These are phyloP conservation scores for Lipomyces lipofer DNA, from an alignment of 805 yeast species.

Conservation along the genomic window DNA sequence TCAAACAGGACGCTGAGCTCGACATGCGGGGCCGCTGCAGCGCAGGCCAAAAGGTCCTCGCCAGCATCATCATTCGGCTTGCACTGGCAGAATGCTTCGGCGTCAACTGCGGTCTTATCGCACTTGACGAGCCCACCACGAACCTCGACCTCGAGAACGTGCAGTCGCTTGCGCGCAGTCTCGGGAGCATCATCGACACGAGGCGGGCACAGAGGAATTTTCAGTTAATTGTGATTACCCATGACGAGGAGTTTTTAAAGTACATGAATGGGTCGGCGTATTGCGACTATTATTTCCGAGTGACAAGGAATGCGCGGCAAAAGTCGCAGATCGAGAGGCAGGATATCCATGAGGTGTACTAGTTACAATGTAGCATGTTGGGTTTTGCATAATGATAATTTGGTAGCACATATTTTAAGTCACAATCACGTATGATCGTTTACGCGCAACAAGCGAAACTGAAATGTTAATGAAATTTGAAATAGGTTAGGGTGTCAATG, in stretches of 20 bases:
- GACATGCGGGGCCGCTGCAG: constrained; percentile 99
- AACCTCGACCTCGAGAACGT: constrained; percentile 88
- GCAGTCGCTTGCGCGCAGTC: constrained; percentile 79
- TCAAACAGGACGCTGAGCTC: constrained; percentile 82
- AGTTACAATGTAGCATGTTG: background rate
- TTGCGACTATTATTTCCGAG: constrained; percentile 82
- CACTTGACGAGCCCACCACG: constrained; percentile 97
- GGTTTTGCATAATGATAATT: too few species aligned
- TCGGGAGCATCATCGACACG: constrained; percentile 70
- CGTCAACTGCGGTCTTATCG: constrained; percentile 89
- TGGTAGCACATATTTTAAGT: too few species aligned
- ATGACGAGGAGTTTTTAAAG: constrained; percentile 85
- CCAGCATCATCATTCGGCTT: constrained; percentile 84
- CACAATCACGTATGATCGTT: too few species aligned
- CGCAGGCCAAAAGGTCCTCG: constrained; percentile 95
- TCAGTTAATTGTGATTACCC: constrained; percentile 93
- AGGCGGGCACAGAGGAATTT: constrained; percentile 81
- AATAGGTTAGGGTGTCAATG: too few species aligned
- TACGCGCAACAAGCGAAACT: too few species aligned
- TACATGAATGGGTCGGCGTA: constrained; percentile 83
- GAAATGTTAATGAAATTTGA: too few species aligned
- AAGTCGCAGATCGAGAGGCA: constrained; percentile 69
- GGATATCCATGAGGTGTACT: constrained; percentile 24
- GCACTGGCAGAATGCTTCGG: constrained; percentile 97
- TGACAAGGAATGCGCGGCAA: constrained; percentile 77